These are phyloP conservation scores for Beauveria caledonica DNA, from an alignment of 2,329 filamentous ascomycete species.

Conservation along the genomic window DNA sequence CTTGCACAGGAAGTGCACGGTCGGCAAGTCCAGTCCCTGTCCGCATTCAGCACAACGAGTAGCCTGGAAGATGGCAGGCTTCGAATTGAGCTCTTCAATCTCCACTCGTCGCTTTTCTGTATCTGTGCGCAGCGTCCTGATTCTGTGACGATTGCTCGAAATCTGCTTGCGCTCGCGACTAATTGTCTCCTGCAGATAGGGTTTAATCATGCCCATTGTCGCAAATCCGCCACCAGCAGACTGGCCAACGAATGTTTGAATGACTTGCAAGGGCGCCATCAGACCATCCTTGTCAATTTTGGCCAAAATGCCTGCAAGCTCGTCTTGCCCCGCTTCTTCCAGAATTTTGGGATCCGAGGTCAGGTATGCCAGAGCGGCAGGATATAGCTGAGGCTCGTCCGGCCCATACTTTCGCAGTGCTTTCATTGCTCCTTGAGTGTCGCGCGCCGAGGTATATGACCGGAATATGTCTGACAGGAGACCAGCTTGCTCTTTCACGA, in stretches of 20 bases:
- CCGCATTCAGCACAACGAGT: constrained; percentile 81
- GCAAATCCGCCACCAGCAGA: constrained; percentile 53
- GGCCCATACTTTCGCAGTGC: constrained; percentile 87
- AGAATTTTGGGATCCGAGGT: constrained; percentile 76
- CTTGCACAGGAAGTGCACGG: constrained; percentile 93
- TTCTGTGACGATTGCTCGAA: constrained; percentile 66
- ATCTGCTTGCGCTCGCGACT: constrained; percentile 84
- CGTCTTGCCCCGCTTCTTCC: constrained; percentile 73
- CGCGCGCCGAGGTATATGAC: constrained; percentile 85
- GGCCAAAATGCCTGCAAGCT: constrained; percentile 69
- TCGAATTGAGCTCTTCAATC: constrained; percentile 65
- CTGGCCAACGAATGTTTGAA: constrained; percentile 75
- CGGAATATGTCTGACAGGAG: constrained; percentile 93
- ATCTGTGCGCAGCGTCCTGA: constrained; percentile 74
- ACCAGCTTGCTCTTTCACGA: constrained; percentile 90
- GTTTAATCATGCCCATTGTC: constrained; percentile 95
- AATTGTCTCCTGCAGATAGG: constrained; percentile 83
- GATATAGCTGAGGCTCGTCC: constrained; percentile 84
- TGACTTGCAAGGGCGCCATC: constrained; percentile 93
- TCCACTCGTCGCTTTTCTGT: constrained; percentile 73
- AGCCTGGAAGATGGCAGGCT: constrained; percentile 83
- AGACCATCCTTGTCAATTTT: constrained; percentile 86
- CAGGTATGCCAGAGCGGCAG: constrained; percentile 87
- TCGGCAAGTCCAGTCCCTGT: constrained; percentile 71
- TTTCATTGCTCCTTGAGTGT: constrained; percentile 83